phyloP scores from a whole-genome alignment of 495 filamentous ascomycete genomes.

The Symbiotaphrina buchneri region DNA sequence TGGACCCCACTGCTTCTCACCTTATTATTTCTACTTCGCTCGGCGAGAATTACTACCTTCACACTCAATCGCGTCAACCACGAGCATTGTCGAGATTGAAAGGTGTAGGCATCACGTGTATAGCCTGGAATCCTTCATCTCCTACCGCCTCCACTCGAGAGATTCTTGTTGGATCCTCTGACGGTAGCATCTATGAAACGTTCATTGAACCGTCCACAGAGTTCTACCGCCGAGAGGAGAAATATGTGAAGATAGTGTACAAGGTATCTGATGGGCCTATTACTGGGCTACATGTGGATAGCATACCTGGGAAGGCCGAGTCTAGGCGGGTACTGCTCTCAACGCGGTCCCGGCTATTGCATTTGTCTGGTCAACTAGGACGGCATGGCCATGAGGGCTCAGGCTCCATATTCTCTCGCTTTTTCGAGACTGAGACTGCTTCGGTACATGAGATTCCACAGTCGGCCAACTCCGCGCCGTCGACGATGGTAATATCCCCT shows the following conservation, averaged over 20 bases:
- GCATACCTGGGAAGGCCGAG: conserved; percentile 40
- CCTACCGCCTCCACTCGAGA: conserved; percentile 87
- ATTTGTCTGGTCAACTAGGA: conserved; percentile 56
- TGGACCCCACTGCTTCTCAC: conserved; percentile 91
- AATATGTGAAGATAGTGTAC: conserved; percentile 63
- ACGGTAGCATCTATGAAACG: conserved; percentile 89
- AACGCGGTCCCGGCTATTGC: conserved; percentile 49
- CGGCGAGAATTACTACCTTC: conserved; percentile 93
- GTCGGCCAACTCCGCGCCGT: conserved; percentile 29
- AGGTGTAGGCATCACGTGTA: conserved; percentile 63
- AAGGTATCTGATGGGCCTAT: conserved; percentile 56
- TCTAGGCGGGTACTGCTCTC: conserved; percentile 52
- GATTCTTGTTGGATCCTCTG: conserved; percentile 77
- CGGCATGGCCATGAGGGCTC: conserved; percentile 57
- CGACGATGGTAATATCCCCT: conserved; percentile 51
- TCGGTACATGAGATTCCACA: conserved; percentile 41
- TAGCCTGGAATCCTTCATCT: conserved; percentile 94
- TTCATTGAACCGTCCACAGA: conserved; percentile 85
- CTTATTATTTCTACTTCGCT: conserved; percentile 75
- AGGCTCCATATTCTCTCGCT: conserved; percentile 56
- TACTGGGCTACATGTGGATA: conserved; percentile 63
- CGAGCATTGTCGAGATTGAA: conserved; percentile 64
- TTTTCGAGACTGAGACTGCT: conserved; percentile 75
- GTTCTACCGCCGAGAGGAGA: conserved; percentile 87
- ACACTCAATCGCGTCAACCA: conserved; percentile 77